These are phyloP conservation scores for Pichia scutulata DNA, from an alignment of 805 yeast genomes.

Conservation along the genomic window DNA sequence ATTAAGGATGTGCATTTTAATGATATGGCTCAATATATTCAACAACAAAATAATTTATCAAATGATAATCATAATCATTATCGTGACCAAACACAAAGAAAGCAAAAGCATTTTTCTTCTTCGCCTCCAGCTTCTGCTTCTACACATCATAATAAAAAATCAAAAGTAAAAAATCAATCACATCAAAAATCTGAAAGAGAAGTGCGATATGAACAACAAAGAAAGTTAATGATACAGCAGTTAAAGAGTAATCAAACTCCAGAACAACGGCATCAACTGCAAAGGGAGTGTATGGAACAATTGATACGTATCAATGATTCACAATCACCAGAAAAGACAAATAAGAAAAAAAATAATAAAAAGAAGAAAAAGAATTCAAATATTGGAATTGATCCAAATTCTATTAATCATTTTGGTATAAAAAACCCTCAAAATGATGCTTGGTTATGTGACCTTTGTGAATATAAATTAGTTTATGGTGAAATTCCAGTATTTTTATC, in stretches of 20 bases:
- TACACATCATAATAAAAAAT: not conserved
- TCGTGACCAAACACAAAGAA: not conserved
- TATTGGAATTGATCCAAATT: not conserved
- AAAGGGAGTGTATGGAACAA: constrained; percentile 1
- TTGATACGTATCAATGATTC: not conserved
- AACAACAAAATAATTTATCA: not conserved
- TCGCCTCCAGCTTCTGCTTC: not conserved
- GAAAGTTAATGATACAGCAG: not conserved
- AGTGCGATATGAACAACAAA: not conserved
- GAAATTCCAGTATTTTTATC: constrained; percentile 37
- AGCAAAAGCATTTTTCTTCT: not conserved
- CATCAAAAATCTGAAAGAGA: not conserved
- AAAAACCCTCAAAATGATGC: constrained; percentile 1
- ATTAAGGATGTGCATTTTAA: constrained; percentile 3
- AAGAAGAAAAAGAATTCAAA: constrained; percentile 1
- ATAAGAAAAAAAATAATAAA: constrained; percentile 14
- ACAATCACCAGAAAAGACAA: constrained; percentile 5
- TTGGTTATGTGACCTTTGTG: constrained; percentile 39
- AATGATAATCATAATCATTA: not conserved
- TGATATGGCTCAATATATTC: not conserved
- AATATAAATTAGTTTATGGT: constrained; percentile 42
- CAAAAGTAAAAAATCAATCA: not conserved
- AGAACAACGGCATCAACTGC: constrained; percentile 5
- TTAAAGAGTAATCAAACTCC: not conserved
- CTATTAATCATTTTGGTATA: not conserved